Percentiles rank a stretch among this genome's conserved stretches.
Conservation (phyloP, 345 rosid genomes). For the Aurinia saxatilis region DNA sequence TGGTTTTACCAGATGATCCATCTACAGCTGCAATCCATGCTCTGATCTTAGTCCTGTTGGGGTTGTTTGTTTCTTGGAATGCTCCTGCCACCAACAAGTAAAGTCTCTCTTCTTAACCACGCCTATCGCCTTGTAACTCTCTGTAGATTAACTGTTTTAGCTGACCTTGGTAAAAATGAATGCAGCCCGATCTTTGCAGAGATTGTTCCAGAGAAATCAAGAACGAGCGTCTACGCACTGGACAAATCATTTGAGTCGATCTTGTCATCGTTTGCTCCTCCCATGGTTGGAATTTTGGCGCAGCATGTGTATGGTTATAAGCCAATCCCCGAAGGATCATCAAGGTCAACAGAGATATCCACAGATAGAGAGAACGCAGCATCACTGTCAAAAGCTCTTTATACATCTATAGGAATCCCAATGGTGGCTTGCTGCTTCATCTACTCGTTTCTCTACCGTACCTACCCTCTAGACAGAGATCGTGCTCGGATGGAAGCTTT, state of each 20-base stretch:
- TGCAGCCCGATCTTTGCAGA: constrained; percentile 89
- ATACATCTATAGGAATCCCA: constrained; percentile 68
- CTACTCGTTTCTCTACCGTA: constrained; percentile 66
- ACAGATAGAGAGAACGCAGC: constrained; percentile 72
- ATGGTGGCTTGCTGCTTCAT: constrained; percentile 70
- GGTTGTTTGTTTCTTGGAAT: constrained; percentile 78
- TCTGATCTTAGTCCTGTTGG: constrained; percentile 48
- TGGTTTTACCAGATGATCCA: constrained; percentile 69
- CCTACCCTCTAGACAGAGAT: constrained; percentile 75
- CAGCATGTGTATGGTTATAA: constrained; percentile 76
- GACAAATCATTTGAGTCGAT: constrained; percentile 76
- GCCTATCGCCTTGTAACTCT: not conserved
- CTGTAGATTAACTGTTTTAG: not conserved
- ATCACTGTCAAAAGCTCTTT: constrained; percentile 72
- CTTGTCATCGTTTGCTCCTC: constrained; percentile 85
- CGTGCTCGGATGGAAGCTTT: constrained; percentile 72
- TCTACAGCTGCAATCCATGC: constrained; percentile 50
- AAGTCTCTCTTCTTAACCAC: constrained; percentile 13
- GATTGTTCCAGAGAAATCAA: constrained; percentile 76
- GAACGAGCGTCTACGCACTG: constrained; percentile 76
- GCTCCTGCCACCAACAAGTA: constrained; percentile 91
- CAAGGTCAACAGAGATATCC: constrained; percentile 35
- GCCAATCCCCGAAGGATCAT: constrained; percentile 49
- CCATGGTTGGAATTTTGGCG: constrained; percentile 70
- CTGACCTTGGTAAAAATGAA: constrained; percentile 2